Evolutionary conservation across 2,329 filamentous ascomycete species (phyloP).

Genomic region (Colletotrichum lentis): DNA sequence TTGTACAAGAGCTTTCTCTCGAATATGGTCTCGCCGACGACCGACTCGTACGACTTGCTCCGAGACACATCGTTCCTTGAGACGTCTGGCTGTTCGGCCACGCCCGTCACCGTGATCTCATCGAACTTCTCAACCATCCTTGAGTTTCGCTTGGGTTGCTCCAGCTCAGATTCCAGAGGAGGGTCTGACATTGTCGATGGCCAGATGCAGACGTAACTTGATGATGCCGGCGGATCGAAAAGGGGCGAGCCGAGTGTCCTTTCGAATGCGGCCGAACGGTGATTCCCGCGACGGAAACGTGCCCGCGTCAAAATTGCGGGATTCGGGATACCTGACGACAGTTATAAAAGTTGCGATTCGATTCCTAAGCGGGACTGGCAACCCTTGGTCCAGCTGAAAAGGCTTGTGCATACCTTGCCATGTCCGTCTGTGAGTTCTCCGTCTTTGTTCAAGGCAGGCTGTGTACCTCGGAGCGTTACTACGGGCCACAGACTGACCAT

Average conservation of each 20-base stretch:
- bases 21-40: not conserved
- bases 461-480: not conserved
- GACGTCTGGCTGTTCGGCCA: not conserved
- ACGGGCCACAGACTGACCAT: constrained; percentile 1
- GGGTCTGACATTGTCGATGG: not conserved
- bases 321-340: too few species aligned
- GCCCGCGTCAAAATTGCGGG: not conserved
- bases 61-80: constrained; percentile 3
- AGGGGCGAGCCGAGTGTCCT: not conserved
- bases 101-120: not conserved
- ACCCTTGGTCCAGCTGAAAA: not conserved
- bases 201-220: not conserved
- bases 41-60: constrained; percentile 4
- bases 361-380: too few species aligned
- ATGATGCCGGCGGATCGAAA: not conserved
- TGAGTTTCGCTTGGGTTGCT: constrained; percentile 1
- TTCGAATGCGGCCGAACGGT: not conserved
- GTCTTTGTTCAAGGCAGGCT: not conserved
- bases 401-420: not conserved
- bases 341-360: too few species aligned
- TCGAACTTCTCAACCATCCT: constrained; percentile 15
- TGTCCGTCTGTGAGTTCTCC: not conserved
- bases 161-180: not conserved
- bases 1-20: constrained; percentile 43
- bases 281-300: too few species aligned